A percentile compares a stretch with the other conserved stretches of the same genome.
Evolutionary conservation across 805 yeast genomes (phyloP).

Genomic region (Kuraishia molischiana): DNA sequence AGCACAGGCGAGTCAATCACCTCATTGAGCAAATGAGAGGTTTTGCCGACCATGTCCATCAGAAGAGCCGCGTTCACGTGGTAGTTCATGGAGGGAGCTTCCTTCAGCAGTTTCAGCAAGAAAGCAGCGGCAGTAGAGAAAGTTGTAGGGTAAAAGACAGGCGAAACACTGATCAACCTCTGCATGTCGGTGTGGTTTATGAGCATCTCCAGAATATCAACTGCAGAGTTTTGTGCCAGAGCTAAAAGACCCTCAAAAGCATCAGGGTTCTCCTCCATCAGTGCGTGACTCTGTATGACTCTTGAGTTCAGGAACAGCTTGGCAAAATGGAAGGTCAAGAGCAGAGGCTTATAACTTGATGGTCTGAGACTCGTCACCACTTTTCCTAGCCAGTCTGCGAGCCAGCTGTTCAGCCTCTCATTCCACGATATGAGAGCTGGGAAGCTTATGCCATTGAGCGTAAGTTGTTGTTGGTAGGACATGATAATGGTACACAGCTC

Average conservation of each 20-base stretch:
- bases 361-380: not conserved
- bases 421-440: not conserved
- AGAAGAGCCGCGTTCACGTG: not conserved
- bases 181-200: not conserved
- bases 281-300: not conserved
- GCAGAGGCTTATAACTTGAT: not conserved
- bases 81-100: not conserved
- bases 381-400: not conserved
- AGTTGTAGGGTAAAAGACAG: conserved; percentile 1
- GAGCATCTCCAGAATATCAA: conserved; percentile 1
- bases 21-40: not conserved
- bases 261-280: not conserved
- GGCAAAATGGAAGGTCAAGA: conserved; percentile 1
- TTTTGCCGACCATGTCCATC: not conserved
- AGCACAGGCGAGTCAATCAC: not conserved
- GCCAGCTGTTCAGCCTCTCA: conserved; percentile 1
- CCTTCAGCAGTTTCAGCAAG: not conserved
- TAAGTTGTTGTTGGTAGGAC: not conserved
- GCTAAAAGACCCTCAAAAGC: not conserved
- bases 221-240: not conserved
- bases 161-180: not conserved
- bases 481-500: conserved; percentile 1
- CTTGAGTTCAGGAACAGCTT: conserved; percentile 2
- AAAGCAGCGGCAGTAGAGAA: conserved; percentile 1
- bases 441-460: not conserved